A percentile compares a stretch with the other conserved stretches of the same genome.
These are phyloP conservation scores for Phytophthora megakarya DNA, from an alignment of 352 stramenopile genomes.

Conservation along the genomic window DNA sequence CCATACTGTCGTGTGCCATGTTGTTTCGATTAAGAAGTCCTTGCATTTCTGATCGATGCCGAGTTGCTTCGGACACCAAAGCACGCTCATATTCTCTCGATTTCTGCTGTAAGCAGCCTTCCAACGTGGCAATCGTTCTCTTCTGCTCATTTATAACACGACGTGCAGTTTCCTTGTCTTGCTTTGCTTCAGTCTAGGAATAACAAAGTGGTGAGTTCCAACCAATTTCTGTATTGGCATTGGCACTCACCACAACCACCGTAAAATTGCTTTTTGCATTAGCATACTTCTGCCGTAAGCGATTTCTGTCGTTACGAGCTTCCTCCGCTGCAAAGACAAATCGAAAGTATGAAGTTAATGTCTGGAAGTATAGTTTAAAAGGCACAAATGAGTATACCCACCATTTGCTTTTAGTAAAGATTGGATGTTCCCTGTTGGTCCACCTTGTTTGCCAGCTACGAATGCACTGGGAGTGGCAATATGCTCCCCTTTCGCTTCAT, in stretches of 20 bases:
- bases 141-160: slow-evolving; percentile 62
- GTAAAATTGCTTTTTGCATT: slow-evolving; percentile 85
- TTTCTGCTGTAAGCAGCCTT: slow-evolving; percentile 60
- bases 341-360: neutral
- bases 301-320: slow-evolving; percentile 64
- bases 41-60: slow-evolving; percentile 62
- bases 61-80: slow-evolving; percentile 45
- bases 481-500: slow-evolving; percentile 22
- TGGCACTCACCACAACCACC: slow-evolving; percentile 55
- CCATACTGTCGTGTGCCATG: neutral
- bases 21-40: slow-evolving; percentile 52
- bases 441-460: slow-evolving; percentile 12
- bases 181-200: slow-evolving; percentile 66
- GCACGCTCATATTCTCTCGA: slow-evolving; percentile 65
- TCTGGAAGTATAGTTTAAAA: neutral
- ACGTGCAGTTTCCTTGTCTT: slow-evolving; percentile 71
- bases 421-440: slow-evolving; percentile 15
- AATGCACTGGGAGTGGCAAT: slow-evolving; percentile 1
- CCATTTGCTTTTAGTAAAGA: slow-evolving; percentile 29
- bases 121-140: slow-evolving; percentile 48
- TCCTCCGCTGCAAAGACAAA: slow-evolving; percentile 37
- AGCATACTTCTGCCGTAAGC: slow-evolving; percentile 75
- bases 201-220: slow-evolving; percentile 1
- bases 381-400: slow-evolving; percentile 4
- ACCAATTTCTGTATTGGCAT: neutral